Conservation (phyloP, 208 protist species). For the Leptomonas seymouri region DNA sequence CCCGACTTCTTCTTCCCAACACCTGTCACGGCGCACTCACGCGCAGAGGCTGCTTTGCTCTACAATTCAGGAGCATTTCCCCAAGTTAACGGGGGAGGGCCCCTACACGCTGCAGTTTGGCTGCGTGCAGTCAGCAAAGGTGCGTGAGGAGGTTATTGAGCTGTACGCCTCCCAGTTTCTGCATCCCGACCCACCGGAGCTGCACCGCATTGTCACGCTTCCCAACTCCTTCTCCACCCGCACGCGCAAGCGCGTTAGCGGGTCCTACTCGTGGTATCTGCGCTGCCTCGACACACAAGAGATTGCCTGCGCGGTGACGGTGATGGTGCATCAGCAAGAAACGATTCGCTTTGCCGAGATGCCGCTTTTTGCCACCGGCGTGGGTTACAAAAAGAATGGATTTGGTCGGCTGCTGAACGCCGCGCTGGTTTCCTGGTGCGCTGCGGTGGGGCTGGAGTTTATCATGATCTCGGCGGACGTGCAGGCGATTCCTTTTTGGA, state of each 20-base stretch:
- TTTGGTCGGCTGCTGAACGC: slow-evolving; percentile 80
- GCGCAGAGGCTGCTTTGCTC: slow-evolving; percentile 79
- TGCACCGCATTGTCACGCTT: slow-evolving; percentile 70
- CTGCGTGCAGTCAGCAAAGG: slow-evolving; percentile 58
- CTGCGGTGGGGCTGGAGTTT: slow-evolving; percentile 68
- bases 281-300: slow-evolving; percentile 68
- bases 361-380: slow-evolving; percentile 86
- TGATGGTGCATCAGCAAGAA: slow-evolving; percentile 75
- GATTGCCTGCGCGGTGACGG: slow-evolving; percentile 77
- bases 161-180: slow-evolving; percentile 87
- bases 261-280: slow-evolving; percentile 84
- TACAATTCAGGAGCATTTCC: slow-evolving; percentile 81
- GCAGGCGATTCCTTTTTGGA: slow-evolving; percentile 85
- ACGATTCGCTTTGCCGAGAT: slow-evolving; percentile 86
- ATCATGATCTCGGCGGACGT: slow-evolving; percentile 88
- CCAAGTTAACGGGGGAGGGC: slow-evolving; percentile 62
- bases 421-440: slow-evolving; percentile 74
- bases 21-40: slow-evolving; percentile 49
- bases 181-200: slow-evolving; percentile 74
- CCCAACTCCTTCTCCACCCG: slow-evolving; percentile 74
- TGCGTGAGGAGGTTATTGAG: slow-evolving; percentile 69
- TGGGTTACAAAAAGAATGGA: slow-evolving; percentile 87
- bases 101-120: slow-evolving; percentile 74
- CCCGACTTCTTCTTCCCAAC: slow-evolving; percentile 1
- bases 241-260: slow-evolving; percentile 66